Evolutionary conservation across 306 rosid genomes (phyloP).

Genomic region (Aeschynomene evenia): DNA sequence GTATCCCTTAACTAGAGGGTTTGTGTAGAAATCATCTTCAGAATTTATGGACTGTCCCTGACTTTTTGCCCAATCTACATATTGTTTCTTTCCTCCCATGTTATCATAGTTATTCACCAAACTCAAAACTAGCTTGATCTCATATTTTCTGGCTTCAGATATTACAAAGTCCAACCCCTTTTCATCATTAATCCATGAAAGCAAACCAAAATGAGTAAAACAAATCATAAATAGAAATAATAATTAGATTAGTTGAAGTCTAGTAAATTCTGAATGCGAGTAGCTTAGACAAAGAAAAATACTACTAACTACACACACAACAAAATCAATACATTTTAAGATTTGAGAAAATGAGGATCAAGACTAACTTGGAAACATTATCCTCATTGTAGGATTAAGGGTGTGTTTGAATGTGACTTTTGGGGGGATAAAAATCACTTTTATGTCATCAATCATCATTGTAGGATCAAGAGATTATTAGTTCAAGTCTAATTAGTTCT

Average conservation of each 20-base stretch:
- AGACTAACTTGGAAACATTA: conserved; percentile 53
- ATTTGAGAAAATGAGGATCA: no score
- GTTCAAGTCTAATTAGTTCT: no score
- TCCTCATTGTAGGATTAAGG: conserved; percentile 60
- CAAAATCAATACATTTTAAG: background rate
- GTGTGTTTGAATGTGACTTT: no score
- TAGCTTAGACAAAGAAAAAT: no score
- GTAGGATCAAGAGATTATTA: conserved; percentile 57
- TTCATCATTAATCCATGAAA: background rate
- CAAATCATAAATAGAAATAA: background rate
- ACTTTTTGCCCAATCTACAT: conserved; percentile 66
- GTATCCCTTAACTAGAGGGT: conserved; percentile 48
- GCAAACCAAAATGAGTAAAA: background rate
- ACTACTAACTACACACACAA: background rate
- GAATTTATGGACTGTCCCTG: conserved; percentile 55
- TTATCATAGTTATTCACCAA: conserved; percentile 59
- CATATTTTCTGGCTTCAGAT: conserved; percentile 58
- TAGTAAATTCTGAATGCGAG: background rate
- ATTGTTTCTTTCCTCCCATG: conserved; percentile 70
- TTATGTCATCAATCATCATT: no score
- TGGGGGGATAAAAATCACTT: no score
- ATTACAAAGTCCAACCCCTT: conserved; percentile 73
- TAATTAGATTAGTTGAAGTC: no score
- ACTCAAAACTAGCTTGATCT: conserved; percentile 61
- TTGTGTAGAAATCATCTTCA: conserved; percentile 68